Conservation (phyloP, 2,329 filamentous ascomycete genomes). For the Microsporum ferrugineum region DNA sequence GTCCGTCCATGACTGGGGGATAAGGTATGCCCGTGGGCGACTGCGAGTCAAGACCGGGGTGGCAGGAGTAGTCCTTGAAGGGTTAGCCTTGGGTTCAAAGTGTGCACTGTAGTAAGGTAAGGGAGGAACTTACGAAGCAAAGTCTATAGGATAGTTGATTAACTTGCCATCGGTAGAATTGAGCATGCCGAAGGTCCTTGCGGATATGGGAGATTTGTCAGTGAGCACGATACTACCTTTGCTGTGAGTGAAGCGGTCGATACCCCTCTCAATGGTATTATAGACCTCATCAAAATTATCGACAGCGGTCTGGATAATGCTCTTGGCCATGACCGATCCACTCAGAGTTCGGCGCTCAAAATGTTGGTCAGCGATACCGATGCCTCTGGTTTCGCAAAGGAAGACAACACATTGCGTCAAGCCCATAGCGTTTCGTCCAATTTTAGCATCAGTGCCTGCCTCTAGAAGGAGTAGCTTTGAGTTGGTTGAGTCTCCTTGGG, state of each 20-base stretch:
- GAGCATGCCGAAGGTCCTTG: slow-evolving; percentile 3
- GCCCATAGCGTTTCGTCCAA: slow-evolving; percentile 8
- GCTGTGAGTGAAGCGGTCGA: slow-evolving; percentile 5
- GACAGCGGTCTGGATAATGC: slow-evolving; percentile 3
- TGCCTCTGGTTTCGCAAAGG: slow-evolving; percentile 7
- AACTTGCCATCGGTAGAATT: background rate
- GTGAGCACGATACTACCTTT: slow-evolving; percentile 5
- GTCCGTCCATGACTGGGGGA: slow-evolving; percentile 2
- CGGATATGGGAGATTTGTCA: background rate
- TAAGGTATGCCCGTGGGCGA: slow-evolving; percentile 5
- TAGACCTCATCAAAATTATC: slow-evolving; percentile 5
- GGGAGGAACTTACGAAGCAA: slow-evolving; percentile 6
- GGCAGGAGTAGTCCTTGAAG: background rate
- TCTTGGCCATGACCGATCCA: slow-evolving; percentile 1
- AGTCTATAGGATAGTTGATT: slow-evolving; percentile 1
- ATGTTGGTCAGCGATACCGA: slow-evolving; percentile 6
- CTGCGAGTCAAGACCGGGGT: slow-evolving; percentile 4
- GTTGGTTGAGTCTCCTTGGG: background rate
- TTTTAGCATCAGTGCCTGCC: slow-evolving; percentile 7
- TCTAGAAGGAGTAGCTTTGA: slow-evolving; percentile 1
- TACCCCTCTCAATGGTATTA: slow-evolving; percentile 5
- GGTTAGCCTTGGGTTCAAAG: background rate
- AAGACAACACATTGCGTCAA: slow-evolving; percentile 5
- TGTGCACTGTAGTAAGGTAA: background rate
- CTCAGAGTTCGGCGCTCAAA: slow-evolving; percentile 5